Percentiles rank a stretch among this genome's conserved stretches.
Conservation (phyloP, 2,329 filamentous ascomycete genomes). For the Lasiodiplodia hormozganensis region DNA sequence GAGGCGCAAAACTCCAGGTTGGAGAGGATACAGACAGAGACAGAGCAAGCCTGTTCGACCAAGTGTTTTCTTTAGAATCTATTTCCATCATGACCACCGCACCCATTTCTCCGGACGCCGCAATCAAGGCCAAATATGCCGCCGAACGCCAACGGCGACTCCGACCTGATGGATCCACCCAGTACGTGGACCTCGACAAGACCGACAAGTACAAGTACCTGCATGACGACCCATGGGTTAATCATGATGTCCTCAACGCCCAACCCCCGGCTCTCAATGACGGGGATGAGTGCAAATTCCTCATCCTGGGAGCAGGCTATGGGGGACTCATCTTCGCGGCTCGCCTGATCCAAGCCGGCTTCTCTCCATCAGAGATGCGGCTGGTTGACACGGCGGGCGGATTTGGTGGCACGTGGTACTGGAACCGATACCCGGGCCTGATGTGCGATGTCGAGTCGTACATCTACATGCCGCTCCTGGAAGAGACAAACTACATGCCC, state of each 20-base stretch:
- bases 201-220: constrained; percentile 36
- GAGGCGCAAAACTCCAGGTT: no score
- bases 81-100: no score
- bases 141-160: constrained; percentile 1
- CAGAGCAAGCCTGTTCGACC: no score
- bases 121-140: background rate
- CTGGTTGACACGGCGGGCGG: constrained; percentile 35
- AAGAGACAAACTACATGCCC: constrained; percentile 48
- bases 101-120: background rate
- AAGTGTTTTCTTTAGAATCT: no score
- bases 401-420: constrained; percentile 40
- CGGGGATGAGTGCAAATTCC: constrained; percentile 32
- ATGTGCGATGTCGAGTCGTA: constrained; percentile 30
- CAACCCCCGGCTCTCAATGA: constrained; percentile 1
- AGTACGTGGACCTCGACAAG: constrained; percentile 36
- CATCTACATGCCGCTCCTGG: constrained; percentile 47
- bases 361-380: constrained; percentile 44
- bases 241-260: constrained; percentile 24
- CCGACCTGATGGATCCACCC: background rate
- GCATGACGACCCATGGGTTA: constrained; percentile 41
- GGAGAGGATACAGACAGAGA: no score
- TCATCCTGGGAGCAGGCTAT: constrained; percentile 55
- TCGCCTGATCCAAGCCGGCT: constrained; percentile 47
- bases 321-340: constrained; percentile 53
- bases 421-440: constrained; percentile 41